These are phyloP conservation scores for Rhynchosporium graminicola DNA, from an alignment of 2,329 filamentous ascomycete genomes.

Conservation along the genomic window DNA sequence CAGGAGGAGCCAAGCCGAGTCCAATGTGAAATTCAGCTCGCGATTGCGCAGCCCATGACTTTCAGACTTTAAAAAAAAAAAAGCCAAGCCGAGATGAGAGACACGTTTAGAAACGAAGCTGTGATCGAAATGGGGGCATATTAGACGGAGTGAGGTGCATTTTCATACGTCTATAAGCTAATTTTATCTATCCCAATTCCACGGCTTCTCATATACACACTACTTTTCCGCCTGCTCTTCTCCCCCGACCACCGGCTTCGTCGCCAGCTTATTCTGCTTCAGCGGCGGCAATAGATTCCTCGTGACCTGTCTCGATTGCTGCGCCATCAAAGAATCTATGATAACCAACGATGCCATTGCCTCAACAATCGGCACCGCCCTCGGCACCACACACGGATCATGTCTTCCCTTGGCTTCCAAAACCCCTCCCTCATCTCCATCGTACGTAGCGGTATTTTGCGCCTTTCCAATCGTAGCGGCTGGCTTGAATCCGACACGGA, in stretches of 20 bases:
- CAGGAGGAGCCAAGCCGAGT: no score
- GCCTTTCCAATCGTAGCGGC: slow-evolving; percentile 90
- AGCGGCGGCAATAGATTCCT: slow-evolving; percentile 48
- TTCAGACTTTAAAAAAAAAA: no score
- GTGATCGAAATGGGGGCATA: no score
- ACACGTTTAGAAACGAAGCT: no score
- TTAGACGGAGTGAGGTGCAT: no score
- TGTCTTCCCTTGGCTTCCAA: slow-evolving; percentile 92
- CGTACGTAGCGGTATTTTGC: slow-evolving; percentile 81
- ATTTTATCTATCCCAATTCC: no score
- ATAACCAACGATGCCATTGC: slow-evolving; percentile 86
- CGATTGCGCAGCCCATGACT: no score
- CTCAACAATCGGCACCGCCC: slow-evolving; percentile 87
- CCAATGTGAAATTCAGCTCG: no score
- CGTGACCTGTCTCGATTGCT: slow-evolving; percentile 62
- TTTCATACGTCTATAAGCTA: no score
- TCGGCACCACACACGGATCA: slow-evolving; percentile 82
- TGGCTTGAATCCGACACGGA: slow-evolving; percentile 92
- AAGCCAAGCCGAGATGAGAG: no score
- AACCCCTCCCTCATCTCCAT: slow-evolving; percentile 66
- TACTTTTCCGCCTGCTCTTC: slow-evolving; percentile 9
- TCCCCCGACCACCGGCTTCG: slow-evolving; percentile 21
- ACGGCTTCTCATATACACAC: no score
- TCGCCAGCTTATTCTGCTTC: slow-evolving; percentile 32
- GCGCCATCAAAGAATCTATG: slow-evolving; percentile 83